A percentile compares a stretch with the other conserved stretches of the same genome.
Evolutionary conservation across 2,329 filamentous ascomycete species (phyloP).

Genomic region (Fusarium caatingaense): DNA sequence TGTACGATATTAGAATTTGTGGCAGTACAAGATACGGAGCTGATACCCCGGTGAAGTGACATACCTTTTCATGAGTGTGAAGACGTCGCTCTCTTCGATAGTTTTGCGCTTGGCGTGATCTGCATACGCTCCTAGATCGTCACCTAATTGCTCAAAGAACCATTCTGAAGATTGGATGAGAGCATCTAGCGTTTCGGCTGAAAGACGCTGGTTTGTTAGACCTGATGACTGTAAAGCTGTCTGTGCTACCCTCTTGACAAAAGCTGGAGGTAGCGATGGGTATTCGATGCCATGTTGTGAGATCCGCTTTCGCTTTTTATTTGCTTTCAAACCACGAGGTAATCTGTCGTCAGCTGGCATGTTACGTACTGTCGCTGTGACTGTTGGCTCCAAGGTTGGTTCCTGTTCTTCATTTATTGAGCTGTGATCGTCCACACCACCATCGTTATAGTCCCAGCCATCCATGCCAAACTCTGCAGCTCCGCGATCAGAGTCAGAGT

Average conservation of each 20-base stretch:
- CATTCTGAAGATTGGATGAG: conserved; percentile 86
- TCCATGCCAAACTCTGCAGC: conserved; percentile 31
- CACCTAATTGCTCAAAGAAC: conserved; percentile 90
- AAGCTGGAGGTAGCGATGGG: conserved; percentile 76
- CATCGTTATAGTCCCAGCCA: conserved; percentile 33
- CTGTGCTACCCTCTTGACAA: conserved; percentile 79
- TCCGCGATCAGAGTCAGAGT: conserved; percentile 39
- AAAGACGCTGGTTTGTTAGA: conserved; percentile 74
- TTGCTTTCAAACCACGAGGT: conserved; percentile 34
- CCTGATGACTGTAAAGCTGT: conserved; percentile 76
- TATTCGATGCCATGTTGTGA: conserved; percentile 82
- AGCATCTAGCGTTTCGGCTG: conserved; percentile 77
- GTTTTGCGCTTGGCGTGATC: conserved; percentile 84
- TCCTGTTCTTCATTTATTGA: conserved; percentile 38
- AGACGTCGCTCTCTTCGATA: conserved; percentile 86
- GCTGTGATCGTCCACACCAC: conserved; percentile 42
- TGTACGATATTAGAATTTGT: conserved; percentile 57
- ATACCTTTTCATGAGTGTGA: conserved; percentile 85
- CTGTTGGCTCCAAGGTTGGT: conserved; percentile 20
- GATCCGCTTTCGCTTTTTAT: conserved; percentile 57
- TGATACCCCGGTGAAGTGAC: conserved; percentile 48
- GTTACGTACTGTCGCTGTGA: conserved; percentile 5
- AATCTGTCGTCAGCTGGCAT: conserved; percentile 22
- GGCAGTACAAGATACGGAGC: conserved; percentile 39
- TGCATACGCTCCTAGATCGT: conserved; percentile 83